Conservation (phyloP, 2,329 filamentous ascomycete genomes). For the Xylaria polymorpha region DNA sequence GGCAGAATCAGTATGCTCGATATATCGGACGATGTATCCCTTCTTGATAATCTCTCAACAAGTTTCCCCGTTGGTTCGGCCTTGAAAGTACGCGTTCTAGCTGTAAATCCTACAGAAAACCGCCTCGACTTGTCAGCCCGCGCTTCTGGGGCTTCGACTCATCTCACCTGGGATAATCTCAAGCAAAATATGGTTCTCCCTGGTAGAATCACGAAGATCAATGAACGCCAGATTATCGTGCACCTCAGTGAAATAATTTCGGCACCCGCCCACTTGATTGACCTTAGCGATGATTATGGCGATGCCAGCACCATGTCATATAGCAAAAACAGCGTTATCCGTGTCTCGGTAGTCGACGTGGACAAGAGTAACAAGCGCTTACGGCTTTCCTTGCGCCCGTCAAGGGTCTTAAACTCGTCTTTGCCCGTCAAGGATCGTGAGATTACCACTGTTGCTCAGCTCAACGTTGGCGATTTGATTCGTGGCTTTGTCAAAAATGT, state of each 20-base stretch:
- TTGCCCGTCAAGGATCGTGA: constrained; percentile 84
- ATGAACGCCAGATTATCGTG: constrained; percentile 84
- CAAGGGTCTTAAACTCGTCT: constrained; percentile 87
- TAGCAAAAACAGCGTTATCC: constrained; percentile 86
- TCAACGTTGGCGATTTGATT: constrained; percentile 81
- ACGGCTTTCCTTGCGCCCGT: constrained; percentile 83
- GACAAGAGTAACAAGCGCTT: constrained; percentile 88
- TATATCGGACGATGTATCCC: constrained; percentile 85
- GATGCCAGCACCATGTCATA: constrained; percentile 80
- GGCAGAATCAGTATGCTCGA: constrained; percentile 86
- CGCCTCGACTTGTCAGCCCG: constrained; percentile 86
- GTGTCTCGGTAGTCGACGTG: constrained; percentile 84
- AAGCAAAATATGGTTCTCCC: constrained; percentile 84
- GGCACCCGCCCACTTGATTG: constrained; percentile 82
- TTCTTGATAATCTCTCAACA: constrained; percentile 77
- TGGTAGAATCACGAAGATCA: constrained; percentile 85
- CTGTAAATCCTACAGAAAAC: constrained; percentile 77
- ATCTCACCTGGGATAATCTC: constrained; percentile 75
- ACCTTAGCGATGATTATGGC: constrained; percentile 87
- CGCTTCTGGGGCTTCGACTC: constrained; percentile 66
- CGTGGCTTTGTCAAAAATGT: constrained; percentile 94
- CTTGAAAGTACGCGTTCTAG: constrained; percentile 80
- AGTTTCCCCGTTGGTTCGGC: constrained; percentile 94
- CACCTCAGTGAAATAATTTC: constrained; percentile 85
- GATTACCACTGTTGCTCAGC: constrained; percentile 74